These are phyloP conservation scores for Talaromyces sp. DNA, from an alignment of 2,329 filamentous ascomycete species.

Conservation along the genomic window DNA sequence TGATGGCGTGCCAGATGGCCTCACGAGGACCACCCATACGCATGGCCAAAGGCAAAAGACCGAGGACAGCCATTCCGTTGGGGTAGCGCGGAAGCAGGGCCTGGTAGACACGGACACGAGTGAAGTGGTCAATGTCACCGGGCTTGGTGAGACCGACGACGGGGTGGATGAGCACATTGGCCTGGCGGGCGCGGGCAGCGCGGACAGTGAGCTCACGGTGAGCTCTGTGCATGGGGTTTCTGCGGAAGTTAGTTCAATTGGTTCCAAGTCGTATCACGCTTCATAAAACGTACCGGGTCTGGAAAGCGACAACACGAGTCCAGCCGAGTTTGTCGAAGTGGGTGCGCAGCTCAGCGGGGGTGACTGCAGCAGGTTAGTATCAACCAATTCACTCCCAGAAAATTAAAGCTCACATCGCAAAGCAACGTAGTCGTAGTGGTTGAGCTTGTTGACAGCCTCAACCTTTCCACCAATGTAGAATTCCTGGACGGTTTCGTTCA, in stretches of 20 bases:
- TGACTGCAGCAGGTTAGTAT: conserved; percentile 51
- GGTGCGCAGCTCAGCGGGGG: conserved; percentile 84
- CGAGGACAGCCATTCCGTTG: conserved; percentile 97
- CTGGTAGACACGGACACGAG: conserved; percentile 97
- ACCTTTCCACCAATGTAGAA: conserved; percentile 95
- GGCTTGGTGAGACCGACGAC: conserved; percentile 98
- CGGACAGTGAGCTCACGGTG: conserved; percentile 97
- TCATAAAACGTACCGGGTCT: conserved; percentile 56
- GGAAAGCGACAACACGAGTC: conserved; percentile 96
- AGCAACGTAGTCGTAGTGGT: conserved; percentile 98
- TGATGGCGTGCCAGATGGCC: conserved; percentile 99
- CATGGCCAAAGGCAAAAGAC: conserved; percentile 93
- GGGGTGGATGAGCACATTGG: conserved; percentile 98
- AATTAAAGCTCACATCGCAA: conserved; percentile 67
- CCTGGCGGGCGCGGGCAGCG: conserved; percentile 88
- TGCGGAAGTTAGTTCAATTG: conserved; percentile 11
- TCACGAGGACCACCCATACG: conserved; percentile 98
- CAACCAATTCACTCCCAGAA: not conserved
- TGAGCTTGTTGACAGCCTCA: conserved; percentile 87
- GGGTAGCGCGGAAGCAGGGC: conserved; percentile 93
- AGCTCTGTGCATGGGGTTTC: conserved; percentile 98
- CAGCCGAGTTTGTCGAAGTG: conserved; percentile 99
- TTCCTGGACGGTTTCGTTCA: conserved; percentile 72
- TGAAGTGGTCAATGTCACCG: conserved; percentile 99
- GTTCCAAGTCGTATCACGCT: not conserved